These are phyloP conservation scores for Vigna radiata DNA, from an alignment of 306 rosid species.

Conservation along the genomic window DNA sequence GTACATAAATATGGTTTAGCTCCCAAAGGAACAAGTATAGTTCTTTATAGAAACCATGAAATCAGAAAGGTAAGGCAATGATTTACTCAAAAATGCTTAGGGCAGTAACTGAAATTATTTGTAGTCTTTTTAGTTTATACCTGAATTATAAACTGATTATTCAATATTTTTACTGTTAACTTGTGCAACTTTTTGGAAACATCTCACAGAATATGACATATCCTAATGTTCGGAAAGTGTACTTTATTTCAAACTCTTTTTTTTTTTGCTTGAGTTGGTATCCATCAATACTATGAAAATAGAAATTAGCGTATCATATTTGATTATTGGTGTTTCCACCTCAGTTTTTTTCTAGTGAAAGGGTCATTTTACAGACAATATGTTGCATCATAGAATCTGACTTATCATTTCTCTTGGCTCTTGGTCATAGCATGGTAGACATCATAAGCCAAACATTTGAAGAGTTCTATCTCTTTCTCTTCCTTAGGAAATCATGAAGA, in stretches of 20 bases:
- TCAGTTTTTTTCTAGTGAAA: slow-evolving; percentile 1
- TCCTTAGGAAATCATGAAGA: slow-evolving; percentile 10
- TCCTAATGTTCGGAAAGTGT: neutral
- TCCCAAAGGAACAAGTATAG: slow-evolving; percentile 94
- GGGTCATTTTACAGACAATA: neutral
- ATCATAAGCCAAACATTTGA: slow-evolving; percentile 14
- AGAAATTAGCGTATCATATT: neutral
- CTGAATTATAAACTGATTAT: slow-evolving; percentile 17
- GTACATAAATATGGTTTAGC: slow-evolving; percentile 98
- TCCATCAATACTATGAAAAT: slow-evolving; percentile 23
- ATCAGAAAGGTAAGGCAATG: slow-evolving; percentile 81
- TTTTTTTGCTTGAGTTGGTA: slow-evolving; percentile 15
- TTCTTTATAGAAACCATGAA: slow-evolving; percentile 86
- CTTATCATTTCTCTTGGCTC: slow-evolving; percentile 28
- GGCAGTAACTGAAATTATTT: slow-evolving; percentile 12
- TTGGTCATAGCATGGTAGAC: slow-evolving; percentile 11
- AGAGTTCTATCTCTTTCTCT: slow-evolving; percentile 35
- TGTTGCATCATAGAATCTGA: slow-evolving; percentile 24
- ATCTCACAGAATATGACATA: slow-evolving; percentile 16
- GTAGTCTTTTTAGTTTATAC: neutral
- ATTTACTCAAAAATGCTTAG: slow-evolving; percentile 12
- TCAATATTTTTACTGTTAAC: neutral
- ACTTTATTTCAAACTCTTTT: slow-evolving; percentile 6
- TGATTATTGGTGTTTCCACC: slow-evolving; percentile 4
- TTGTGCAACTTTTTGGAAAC: slow-evolving; percentile 33